These are phyloP conservation scores for Aspergillus ibericus DNA, from an alignment of 2,329 filamentous ascomycete species.

Conservation along the genomic window DNA sequence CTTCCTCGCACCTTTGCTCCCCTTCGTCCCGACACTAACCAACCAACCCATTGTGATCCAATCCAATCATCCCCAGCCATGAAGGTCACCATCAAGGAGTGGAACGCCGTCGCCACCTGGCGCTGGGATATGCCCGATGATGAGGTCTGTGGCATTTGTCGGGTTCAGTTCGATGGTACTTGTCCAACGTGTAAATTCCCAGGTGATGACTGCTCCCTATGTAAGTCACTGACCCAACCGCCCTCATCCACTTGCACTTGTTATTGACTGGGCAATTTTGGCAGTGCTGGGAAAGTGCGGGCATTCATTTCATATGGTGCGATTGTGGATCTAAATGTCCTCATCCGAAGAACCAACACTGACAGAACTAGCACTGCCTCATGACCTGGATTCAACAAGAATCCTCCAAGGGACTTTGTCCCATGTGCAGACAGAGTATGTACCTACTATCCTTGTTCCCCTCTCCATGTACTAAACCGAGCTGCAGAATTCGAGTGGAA, in stretches of 20 bases:
- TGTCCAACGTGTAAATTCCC: constrained; percentile 98
- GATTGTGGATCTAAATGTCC: constrained; percentile 19
- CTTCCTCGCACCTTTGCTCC: neutral
- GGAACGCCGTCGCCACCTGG: constrained; percentile 95
- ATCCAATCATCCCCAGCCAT: constrained; percentile 51
- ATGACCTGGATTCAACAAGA: constrained; percentile 87
- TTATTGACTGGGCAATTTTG: constrained; percentile 1
- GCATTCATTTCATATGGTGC: constrained; percentile 95
- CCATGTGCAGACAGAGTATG: constrained; percentile 94
- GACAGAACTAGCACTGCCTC: constrained; percentile 75
- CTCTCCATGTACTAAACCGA: constrained; percentile 16
- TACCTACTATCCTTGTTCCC: constrained; percentile 1
- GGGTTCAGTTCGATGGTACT: constrained; percentile 95
- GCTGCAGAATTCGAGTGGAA: constrained; percentile 56
- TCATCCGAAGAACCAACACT: constrained; percentile 1
- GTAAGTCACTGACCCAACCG: constrained; percentile 55
- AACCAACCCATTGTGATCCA: neutral
- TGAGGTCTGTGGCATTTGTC: constrained; percentile 97
- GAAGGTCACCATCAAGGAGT: constrained; percentile 93
- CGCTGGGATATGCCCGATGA: constrained; percentile 96
- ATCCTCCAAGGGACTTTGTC: constrained; percentile 86
- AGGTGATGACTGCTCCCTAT: constrained; percentile 88
- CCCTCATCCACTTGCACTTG: neutral
- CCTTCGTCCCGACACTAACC: constrained; percentile 8
- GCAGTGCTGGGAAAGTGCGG: constrained; percentile 93